Evolutionary conservation across 495 filamentous ascomycete genomes (phyloP).

Genomic region (Aspergillus conjunctus): DNA sequence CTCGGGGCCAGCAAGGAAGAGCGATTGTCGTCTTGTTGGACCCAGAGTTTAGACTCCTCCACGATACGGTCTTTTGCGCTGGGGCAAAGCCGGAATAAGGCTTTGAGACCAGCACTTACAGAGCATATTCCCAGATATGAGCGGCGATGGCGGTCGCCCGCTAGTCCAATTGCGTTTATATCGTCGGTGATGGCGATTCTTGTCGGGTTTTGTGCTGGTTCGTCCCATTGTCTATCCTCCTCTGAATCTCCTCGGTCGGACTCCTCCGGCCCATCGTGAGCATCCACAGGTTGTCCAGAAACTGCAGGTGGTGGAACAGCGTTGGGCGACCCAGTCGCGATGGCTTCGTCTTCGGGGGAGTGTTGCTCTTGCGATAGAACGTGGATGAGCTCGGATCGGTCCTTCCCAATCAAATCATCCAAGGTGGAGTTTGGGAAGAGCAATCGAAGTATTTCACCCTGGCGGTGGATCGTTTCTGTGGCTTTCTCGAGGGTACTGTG

Average conservation of each 20-base stretch:
- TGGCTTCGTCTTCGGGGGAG: background rate
- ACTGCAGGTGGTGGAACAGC: background rate
- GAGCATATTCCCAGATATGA: slow-evolving; percentile 17
- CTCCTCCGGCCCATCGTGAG: slow-evolving; percentile 1
- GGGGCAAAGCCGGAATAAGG: slow-evolving; percentile 11
- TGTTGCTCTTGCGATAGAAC: slow-evolving; percentile 12
- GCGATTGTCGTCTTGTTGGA: slow-evolving; percentile 5
- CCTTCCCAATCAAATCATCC: slow-evolving; percentile 12
- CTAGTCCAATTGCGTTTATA: slow-evolving; percentile 16
- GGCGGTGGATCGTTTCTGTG: slow-evolving; percentile 12
- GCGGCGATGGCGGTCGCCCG: slow-evolving; percentile 16
- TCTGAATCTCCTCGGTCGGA: slow-evolving; percentile 14
- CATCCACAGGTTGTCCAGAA: slow-evolving; percentile 1
- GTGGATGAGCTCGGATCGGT: slow-evolving; percentile 10
- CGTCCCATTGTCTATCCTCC: slow-evolving; percentile 15
- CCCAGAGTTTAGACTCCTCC: slow-evolving; percentile 12
- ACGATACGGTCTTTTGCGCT: slow-evolving; percentile 13
- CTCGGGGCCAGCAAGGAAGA: background rate
- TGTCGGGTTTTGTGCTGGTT: slow-evolving; percentile 11
- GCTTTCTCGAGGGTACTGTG: slow-evolving; percentile 13
- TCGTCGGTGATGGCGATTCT: slow-evolving; percentile 11
- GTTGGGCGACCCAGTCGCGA: background rate
- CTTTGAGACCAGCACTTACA: slow-evolving; percentile 11
- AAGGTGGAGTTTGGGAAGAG: slow-evolving; percentile 10
- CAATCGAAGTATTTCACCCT: slow-evolving; percentile 10